These are phyloP conservation scores for Diaporthe caulivora DNA, from an alignment of 2,329 filamentous ascomycete species.

Conservation along the genomic window DNA sequence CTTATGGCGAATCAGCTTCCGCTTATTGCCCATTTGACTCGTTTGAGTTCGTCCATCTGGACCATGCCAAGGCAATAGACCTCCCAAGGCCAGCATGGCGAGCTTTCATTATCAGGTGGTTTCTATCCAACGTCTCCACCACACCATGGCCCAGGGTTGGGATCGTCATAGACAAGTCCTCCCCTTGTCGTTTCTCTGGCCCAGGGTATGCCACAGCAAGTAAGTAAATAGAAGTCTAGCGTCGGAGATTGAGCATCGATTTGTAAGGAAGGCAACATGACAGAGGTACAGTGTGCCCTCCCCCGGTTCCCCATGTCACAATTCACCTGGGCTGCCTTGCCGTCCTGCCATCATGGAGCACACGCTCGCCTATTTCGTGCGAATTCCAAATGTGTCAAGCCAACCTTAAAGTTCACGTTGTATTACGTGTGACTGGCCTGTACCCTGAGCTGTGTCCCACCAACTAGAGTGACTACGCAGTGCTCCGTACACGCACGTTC, in stretches of 20 bases:
- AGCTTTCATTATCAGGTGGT: constrained; percentile 18
- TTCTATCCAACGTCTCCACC: constrained; percentile 18
- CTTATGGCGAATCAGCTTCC: neutral
- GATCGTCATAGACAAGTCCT: constrained; percentile 19
- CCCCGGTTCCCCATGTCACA: neutral
- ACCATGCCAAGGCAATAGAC: constrained; percentile 13
- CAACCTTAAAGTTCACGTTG: constrained; percentile 19
- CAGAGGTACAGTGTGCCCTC: neutral
- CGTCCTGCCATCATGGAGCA: neutral
- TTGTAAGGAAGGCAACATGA: constrained; percentile 19
- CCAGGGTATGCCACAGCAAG: neutral
- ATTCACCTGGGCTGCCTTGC: neutral
- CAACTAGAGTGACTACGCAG: constrained; percentile 3
- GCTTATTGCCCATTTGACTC: constrained; percentile 14
- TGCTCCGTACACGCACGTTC: neutral
- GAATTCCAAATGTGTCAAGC: constrained; percentile 25
- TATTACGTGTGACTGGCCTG: constrained; percentile 10
- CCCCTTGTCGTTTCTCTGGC: constrained; percentile 6
- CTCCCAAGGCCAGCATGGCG: constrained; percentile 3
- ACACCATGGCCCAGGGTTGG: neutral
- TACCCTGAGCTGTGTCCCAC: constrained; percentile 23
- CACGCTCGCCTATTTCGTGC: constrained; percentile 18
- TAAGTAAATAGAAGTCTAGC: neutral
- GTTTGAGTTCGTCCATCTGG: constrained; percentile 19
- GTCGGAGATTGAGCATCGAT: constrained; percentile 29